Evolutionary conservation across 2,329 filamentous ascomycete species (phyloP).

Genomic region (Aspergillus hiratsukae): DNA sequence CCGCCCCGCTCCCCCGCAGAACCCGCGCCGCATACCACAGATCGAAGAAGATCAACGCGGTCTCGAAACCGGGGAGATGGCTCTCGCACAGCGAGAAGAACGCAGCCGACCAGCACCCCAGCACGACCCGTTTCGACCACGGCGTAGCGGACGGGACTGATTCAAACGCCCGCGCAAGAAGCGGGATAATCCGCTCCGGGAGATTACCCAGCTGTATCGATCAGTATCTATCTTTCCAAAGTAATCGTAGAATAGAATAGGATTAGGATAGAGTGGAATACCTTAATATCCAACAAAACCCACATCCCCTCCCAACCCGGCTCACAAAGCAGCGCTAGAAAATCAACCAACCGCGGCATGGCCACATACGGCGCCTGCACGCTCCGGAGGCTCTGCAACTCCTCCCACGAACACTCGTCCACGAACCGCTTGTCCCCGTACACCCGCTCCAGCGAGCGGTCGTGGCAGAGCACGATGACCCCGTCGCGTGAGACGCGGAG

Average conservation of each 20-base stretch:
- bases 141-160: conserved; percentile 46
- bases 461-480: conserved; percentile 80
- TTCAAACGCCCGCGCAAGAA: conserved; percentile 61
- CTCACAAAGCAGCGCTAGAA: conserved; percentile 66
- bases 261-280: conserved; percentile 35
- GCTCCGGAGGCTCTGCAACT: conserved; percentile 66
- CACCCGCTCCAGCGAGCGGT: conserved; percentile 70
- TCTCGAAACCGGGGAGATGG: conserved; percentile 42
- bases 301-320: conserved; percentile 66
- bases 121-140: conserved; percentile 70
- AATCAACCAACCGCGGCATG: conserved; percentile 70
- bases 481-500: conserved; percentile 77
- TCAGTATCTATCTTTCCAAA: background rate
- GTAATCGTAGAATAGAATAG: background rate
- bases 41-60: conserved; percentile 42
- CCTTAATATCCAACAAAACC: conserved; percentile 86
- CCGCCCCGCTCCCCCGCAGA: conserved; percentile 57
- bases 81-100: conserved; percentile 62
- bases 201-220: conserved; percentile 31
- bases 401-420: conserved; percentile 70
- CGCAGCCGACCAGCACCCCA: conserved; percentile 77
- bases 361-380: conserved; percentile 61
- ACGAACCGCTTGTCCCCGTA: conserved; percentile 72
- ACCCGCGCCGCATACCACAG: conserved; percentile 64
- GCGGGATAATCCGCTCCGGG: conserved; percentile 63